phyloP scores from a whole-genome alignment of 768 basidiomycete species.

The Daedaleopsis nitida region DNA sequence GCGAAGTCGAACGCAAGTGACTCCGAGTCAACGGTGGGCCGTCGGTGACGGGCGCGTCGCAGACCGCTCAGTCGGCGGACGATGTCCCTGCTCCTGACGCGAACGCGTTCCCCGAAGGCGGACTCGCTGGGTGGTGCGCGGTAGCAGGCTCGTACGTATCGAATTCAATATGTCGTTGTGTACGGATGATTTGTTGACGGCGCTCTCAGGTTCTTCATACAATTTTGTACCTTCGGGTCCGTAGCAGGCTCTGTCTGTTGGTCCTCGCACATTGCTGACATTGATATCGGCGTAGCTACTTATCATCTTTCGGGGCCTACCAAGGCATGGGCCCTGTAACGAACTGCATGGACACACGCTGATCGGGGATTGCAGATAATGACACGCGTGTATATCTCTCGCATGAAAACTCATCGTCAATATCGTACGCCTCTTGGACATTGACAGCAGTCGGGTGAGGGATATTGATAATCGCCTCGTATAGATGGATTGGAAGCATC shows the following conservation, averaged over 20 bases:
- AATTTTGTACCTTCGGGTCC: slow-evolving; percentile 25
- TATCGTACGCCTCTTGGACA: slow-evolving; percentile 14
- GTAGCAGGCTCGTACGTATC: slow-evolving; percentile 22
- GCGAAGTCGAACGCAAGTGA: slow-evolving; percentile 6
- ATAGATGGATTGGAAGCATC: slow-evolving; percentile 53
- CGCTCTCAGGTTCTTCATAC: slow-evolving; percentile 23
- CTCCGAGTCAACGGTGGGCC: too few species aligned
- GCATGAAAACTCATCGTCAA: slow-evolving; percentile 27
- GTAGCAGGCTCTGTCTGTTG: not conserved
- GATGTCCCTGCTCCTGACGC: not conserved
- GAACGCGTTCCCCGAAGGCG: slow-evolving; percentile 24
- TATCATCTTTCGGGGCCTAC: slow-evolving; percentile 35
- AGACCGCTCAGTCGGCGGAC: not conserved
- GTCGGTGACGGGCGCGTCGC: not conserved
- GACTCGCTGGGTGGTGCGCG: slow-evolving; percentile 23
- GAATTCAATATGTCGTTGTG: not conserved
- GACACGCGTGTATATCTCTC: slow-evolving; percentile 34
- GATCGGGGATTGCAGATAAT: slow-evolving; percentile 16
- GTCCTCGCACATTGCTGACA: not conserved
- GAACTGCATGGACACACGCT: not conserved
- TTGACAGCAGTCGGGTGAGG: not conserved
- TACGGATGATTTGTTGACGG: not conserved
- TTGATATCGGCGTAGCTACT: slow-evolving; percentile 22
- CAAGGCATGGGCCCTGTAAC: slow-evolving; percentile 24
- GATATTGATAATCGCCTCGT: not conserved